Evolutionary conservation across 768 basidiomycete species (phyloP).

Genomic region (Leccinum fibrillosum): DNA sequence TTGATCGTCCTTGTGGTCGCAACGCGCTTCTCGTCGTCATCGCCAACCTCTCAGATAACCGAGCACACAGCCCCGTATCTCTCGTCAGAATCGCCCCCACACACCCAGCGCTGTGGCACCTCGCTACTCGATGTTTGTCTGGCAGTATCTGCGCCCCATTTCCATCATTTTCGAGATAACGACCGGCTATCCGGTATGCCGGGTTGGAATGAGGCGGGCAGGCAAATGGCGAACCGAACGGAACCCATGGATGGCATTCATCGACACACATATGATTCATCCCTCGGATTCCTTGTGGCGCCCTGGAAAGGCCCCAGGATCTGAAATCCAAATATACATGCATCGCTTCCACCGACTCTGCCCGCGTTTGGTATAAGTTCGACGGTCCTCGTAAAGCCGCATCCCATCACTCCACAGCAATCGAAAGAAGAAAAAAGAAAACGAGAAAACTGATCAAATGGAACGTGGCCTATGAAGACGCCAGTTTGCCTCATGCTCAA

Average conservation of each 20-base stretch:
- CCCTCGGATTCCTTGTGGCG: not conserved
- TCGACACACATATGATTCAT: not conserved
- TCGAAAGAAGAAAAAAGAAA: not conserved
- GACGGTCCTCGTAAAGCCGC: not conserved
- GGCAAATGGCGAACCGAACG: not conserved
- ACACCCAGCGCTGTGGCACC: not conserved
- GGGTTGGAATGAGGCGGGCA: not conserved
- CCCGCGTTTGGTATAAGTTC: not conserved
- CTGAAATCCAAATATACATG: not conserved
- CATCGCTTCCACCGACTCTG: not conserved
- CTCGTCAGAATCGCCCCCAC: not conserved
- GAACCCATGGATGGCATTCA: not conserved
- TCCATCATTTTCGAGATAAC: constrained; percentile 1
- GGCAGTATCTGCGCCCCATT: not conserved
- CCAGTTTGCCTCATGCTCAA: not conserved
- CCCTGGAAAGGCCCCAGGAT: not conserved
- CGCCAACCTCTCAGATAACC: not conserved
- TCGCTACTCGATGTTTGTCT: not conserved
- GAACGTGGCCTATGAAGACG: not conserved
- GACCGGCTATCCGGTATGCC: not conserved
- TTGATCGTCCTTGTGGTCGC: not conserved
- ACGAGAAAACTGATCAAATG: not conserved
- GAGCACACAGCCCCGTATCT: not conserved
- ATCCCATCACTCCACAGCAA: not conserved
- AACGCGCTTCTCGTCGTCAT: not conserved